These are phyloP conservation scores for Xylaria sp. DNA, from an alignment of 2,329 filamentous ascomycete species.

Conservation along the genomic window DNA sequence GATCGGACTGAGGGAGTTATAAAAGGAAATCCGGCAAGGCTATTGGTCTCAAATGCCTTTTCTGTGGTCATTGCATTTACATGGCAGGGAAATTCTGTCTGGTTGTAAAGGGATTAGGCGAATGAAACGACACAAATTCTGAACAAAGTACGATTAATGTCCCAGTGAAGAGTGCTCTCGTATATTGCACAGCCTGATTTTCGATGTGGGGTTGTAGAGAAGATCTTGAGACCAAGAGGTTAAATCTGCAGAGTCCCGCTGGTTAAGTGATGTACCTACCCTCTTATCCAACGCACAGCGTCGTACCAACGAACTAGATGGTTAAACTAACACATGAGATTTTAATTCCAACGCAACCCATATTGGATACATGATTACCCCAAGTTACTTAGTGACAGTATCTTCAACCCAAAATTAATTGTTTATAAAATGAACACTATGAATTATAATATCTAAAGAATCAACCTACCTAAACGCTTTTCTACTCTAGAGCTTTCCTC, in stretches of 20 bases:
- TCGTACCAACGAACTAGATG: neutral
- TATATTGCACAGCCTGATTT: slow-evolving; percentile 6
- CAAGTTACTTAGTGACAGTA: neutral
- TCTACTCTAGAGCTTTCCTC: neutral
- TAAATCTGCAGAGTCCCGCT: neutral
- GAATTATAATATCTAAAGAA: neutral
- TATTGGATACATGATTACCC: neutral
- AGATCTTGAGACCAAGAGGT: neutral
- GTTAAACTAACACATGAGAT: neutral
- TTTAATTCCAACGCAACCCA: neutral
- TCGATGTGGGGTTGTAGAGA: neutral
- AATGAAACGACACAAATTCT: slow-evolving; percentile 61
- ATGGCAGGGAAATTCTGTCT: slow-evolving; percentile 59
- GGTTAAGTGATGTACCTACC: neutral
- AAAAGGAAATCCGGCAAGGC: slow-evolving; percentile 49
- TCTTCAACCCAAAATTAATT: neutral
- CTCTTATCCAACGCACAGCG: neutral
- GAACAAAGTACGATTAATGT: slow-evolving; percentile 31
- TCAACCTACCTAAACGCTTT: neutral
- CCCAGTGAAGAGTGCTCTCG: slow-evolving; percentile 13
- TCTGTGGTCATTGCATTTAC: slow-evolving; percentile 60
- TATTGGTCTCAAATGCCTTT: slow-evolving; percentile 48
- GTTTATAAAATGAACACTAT: neutral
- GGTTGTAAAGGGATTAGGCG: slow-evolving; percentile 63
- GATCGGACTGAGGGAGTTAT: slow-evolving; percentile 51